Evolutionary conservation across 2,329 filamentous ascomycete genomes (phyloP), one percentile per base, ranked within the genome.

Genomic region (Botrytis pseudocinerea): DNA sequence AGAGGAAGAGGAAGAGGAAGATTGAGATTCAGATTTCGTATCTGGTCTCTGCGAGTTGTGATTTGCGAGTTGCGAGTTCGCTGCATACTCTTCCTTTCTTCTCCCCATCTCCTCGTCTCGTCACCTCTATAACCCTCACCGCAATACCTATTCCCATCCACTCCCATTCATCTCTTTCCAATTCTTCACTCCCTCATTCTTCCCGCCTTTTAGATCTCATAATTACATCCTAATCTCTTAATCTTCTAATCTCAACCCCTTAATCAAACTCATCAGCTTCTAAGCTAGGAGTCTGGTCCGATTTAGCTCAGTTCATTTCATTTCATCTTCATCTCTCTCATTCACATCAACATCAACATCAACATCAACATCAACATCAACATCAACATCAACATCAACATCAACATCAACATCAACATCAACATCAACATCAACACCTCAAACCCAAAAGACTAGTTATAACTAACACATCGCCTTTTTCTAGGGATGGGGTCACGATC

Each of bases 401-500:
- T 14, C 9, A 20, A 12, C 22, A 25, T 25, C n/a, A n/a, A 25
- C 10, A 51, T 14, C 9, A 20, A 12, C 22, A 25, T 25, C 32
- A 32, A 32, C 32, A 32, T 32, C 22, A 12, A 51, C 44, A 46
- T 22, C 5, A 3, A 54, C 51, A 54, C 0, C 51, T 54, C 25
- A 28, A 54, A 6, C 12, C 51, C 51, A 16, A n/a, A 61, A 25
- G 10, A 61, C 14, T 8, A 4, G 35, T 8, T 0, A 25, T 4
- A n/a, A 40, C 10, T n/a, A 16, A 25, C 10, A 61, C 7, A 9
- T 20, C 25, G 2, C 7, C 25, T 14, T 2, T 44, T 1, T 10
- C 25, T 63, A 63, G 61, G 61, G 61, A 44, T 63, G 60, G 60
- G 60, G 60, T 20, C 60, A 62, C 16, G 61, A 44, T 63, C 61